phyloP scores from a whole-genome alignment of 2,329 filamentous ascomycete genomes.

The Colletotrichum melonis region DNA sequence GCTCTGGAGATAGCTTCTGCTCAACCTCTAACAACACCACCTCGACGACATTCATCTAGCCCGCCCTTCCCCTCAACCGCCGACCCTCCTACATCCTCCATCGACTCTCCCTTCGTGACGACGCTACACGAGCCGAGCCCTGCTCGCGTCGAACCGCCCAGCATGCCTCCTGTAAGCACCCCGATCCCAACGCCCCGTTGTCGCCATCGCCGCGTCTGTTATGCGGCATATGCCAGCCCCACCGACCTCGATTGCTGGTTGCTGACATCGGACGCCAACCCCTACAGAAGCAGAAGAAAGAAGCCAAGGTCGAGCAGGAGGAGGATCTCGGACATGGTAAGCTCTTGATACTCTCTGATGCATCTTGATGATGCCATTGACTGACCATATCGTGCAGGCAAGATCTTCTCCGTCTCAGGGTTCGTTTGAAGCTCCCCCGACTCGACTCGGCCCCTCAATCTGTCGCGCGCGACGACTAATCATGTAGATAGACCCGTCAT shows the following conservation, averaged over 20 bases:
- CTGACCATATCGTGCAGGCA: slow-evolving; percentile 54
- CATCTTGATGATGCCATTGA: slow-evolving; percentile 2
- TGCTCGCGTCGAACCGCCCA: slow-evolving; percentile 48
- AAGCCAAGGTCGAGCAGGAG: slow-evolving; percentile 46
- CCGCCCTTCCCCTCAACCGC: slow-evolving; percentile 42
- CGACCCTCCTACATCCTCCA: slow-evolving; percentile 45
- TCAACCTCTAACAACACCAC: slow-evolving; percentile 52
- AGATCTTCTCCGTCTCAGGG: slow-evolving; percentile 73
- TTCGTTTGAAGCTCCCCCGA: slow-evolving; percentile 51
- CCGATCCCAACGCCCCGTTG: slow-evolving; percentile 37
- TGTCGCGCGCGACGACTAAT: slow-evolving; percentile 34
- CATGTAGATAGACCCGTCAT: slow-evolving; percentile 79
- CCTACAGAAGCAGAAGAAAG: slow-evolving; percentile 43
- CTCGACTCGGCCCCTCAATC: slow-evolving; percentile 16
- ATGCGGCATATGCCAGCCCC: slow-evolving; percentile 31
- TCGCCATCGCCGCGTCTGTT: slow-evolving; percentile 24
- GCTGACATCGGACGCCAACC: slow-evolving; percentile 21
- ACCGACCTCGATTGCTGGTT: slow-evolving; percentile 24
- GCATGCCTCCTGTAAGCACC: slow-evolving; percentile 67
- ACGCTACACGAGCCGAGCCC: slow-evolving; percentile 32
- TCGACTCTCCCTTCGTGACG: slow-evolving; percentile 30
- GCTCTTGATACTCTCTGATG: background rate
- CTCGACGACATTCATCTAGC: slow-evolving; percentile 46
- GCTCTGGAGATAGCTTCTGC: slow-evolving; percentile 50
- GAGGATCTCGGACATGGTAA: slow-evolving; percentile 54